phyloP scores from a whole-genome alignment of 441 rosid species.

The Raphanus hybrid region DNA sequence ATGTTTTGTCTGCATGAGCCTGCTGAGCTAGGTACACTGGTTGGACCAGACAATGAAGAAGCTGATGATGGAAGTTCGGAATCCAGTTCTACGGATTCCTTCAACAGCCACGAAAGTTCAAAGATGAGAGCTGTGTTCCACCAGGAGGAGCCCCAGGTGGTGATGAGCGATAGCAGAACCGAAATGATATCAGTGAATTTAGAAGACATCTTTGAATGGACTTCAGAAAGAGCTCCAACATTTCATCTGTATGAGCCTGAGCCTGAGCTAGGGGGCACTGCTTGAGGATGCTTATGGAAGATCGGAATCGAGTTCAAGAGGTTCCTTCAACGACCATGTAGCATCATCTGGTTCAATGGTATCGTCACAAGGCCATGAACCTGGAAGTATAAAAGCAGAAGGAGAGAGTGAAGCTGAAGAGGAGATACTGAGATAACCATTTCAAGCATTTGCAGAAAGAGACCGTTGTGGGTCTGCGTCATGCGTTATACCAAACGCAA shows the following conservation, averaged over 20 bases:
- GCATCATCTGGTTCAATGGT: conserved; percentile 3
- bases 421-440: not conserved
- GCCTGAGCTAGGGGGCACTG: conserved; percentile 13
- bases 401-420: conserved; percentile 19
- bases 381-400: conserved; percentile 21
- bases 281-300: conserved; percentile 9
- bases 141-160: conserved; percentile 8
- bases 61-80: conserved; percentile 15
- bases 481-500: conserved; percentile 39
- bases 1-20: conserved; percentile 12
- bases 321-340: conserved; percentile 6
- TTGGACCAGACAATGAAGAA: conserved; percentile 14
- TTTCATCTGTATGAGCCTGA: conserved; percentile 25
- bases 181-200: not conserved
- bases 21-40: conserved; percentile 22
- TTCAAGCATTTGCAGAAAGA: conserved; percentile 6
- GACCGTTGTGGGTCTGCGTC: conserved; percentile 36
- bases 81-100: conserved; percentile 19
- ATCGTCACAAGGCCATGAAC: conserved; percentile 24
- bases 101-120: conserved; percentile 12
- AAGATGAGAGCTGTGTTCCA: not conserved
- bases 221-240: conserved; percentile 27
- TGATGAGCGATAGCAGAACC: conserved; percentile 19
- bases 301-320: conserved; percentile 13
- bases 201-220: conserved; percentile 32